phyloP scores from a whole-genome alignment of 177 flowering plant genomes.

The Vitis hybrid region DNA sequence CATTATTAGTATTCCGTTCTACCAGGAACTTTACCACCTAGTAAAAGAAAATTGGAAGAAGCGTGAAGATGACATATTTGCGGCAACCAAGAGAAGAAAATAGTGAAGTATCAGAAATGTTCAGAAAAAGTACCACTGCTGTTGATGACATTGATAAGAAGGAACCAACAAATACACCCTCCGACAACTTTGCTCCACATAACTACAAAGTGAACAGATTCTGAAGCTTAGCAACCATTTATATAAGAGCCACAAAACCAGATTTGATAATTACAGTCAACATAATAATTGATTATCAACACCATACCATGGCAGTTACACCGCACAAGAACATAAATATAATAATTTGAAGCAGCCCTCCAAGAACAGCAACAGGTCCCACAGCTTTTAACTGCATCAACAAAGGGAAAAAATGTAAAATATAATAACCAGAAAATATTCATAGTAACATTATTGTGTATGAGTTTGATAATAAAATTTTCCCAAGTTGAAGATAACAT shows the following conservation, averaged over 20 bases:
- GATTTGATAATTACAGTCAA: background rate
- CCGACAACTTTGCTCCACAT: constrained; percentile 91
- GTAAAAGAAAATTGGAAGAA: constrained; percentile 9
- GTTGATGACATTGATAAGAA: constrained; percentile 98
- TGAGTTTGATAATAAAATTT: background rate
- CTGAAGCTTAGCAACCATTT: constrained; percentile 14
- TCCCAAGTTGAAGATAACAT: constrained; percentile 4
- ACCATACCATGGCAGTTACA: constrained; percentile 62
- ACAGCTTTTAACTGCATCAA: constrained; percentile 83
- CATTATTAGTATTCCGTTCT: constrained; percentile 62
- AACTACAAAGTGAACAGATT: constrained; percentile 39
- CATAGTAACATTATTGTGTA: too few species aligned
- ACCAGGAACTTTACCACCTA: constrained; percentile 88
- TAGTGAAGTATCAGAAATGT: background rate
- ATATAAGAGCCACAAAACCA: background rate
- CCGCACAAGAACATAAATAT: constrained; percentile 77
- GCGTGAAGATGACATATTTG: background rate
- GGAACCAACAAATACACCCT: constrained; percentile 88
- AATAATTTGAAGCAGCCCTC: constrained; percentile 86
- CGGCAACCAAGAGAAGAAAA: background rate
- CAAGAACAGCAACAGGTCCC: constrained; percentile 94
- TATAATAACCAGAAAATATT: background rate
- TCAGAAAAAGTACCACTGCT: constrained; percentile 69
- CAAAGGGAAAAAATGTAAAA: background rate
- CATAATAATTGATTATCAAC: background rate